Conservation (phyloP, 2,329 filamentous ascomycete genomes). For the Colletotrichum echinochloae region DNA sequence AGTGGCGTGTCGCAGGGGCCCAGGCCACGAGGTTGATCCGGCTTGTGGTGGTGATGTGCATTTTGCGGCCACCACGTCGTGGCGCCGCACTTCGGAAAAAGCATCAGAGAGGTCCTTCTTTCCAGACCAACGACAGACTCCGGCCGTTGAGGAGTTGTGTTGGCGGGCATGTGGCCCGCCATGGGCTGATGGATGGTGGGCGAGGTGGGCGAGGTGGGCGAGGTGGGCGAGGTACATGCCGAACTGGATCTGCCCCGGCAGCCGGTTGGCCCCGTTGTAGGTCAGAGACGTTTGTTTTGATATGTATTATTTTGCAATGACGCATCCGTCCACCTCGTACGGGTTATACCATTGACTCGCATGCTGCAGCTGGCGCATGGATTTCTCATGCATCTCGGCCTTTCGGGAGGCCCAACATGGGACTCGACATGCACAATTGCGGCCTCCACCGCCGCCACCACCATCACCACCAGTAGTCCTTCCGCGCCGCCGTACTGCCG, state of each 20-base stretch:
- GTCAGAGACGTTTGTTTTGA: conserved; percentile 17
- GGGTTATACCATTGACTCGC: conserved; percentile 20
- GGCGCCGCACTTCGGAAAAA: conserved; percentile 19
- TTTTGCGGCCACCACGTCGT: conserved; percentile 22
- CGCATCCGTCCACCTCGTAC: conserved; percentile 9
- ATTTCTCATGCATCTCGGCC: conserved; percentile 30
- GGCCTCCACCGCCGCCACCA: neutral
- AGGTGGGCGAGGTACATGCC: conserved; percentile 10
- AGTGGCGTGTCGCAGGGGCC: conserved; percentile 34
- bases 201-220: conserved; percentile 2
- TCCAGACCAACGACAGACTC: neutral
- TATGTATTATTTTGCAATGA: conserved; percentile 27
- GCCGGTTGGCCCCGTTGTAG: neutral
- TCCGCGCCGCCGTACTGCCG: conserved; percentile 28
- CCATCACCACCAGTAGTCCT: conserved; percentile 1
- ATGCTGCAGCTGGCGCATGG: conserved; percentile 31
- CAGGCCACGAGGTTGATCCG: conserved; percentile 21
- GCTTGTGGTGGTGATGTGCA: conserved; percentile 27
- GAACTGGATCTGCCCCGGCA: neutral
- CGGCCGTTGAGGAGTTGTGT: neutral
- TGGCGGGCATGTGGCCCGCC: neutral
- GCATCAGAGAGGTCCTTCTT: conserved; percentile 12
- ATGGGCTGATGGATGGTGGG: conserved; percentile 3
- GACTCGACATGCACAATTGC: conserved; percentile 23
- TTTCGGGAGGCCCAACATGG: conserved; percentile 25